A percentile compares a stretch with the other conserved stretches of the same genome.
Evolutionary conservation across 2,329 filamentous ascomycete species (phyloP).

Genomic region (Fusarium goolgardi): DNA sequence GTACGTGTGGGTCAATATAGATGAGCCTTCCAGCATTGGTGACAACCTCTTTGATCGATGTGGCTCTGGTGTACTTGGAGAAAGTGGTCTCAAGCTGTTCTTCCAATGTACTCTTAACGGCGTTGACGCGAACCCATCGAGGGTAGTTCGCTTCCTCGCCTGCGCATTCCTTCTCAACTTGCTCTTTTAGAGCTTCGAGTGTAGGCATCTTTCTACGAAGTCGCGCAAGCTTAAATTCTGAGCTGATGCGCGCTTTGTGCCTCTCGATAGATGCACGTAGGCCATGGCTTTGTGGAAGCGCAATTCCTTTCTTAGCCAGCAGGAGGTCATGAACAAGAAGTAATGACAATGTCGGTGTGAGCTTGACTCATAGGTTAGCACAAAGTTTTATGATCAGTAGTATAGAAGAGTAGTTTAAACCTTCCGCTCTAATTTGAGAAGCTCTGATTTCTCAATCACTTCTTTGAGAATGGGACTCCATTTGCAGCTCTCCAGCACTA

Average conservation of each 20-base stretch:
- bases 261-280: constrained; percentile 79
- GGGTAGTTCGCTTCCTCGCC: constrained; percentile 72
- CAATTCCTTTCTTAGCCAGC: constrained; percentile 82
- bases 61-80: constrained; percentile 67
- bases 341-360: constrained; percentile 82
- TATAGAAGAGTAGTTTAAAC: constrained; percentile 58
- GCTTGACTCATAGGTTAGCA: constrained; percentile 59
- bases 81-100: constrained; percentile 83
- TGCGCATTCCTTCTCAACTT: constrained; percentile 64
- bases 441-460: constrained; percentile 82
- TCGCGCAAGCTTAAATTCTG: constrained; percentile 85
- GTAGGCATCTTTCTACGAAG: constrained; percentile 77
- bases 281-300: constrained; percentile 82
- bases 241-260: constrained; percentile 82
- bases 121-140: constrained; percentile 93
- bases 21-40: constrained; percentile 61
- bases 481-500: constrained; percentile 88
- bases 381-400: neutral
- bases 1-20: constrained; percentile 83
- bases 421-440: constrained; percentile 86
- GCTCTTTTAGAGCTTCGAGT: constrained; percentile 71
- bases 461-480: constrained; percentile 89
- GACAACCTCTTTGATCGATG: constrained; percentile 68
- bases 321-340: constrained; percentile 89
- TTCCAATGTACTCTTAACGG: constrained; percentile 75